These are phyloP conservation scores for Prunus armeniaca DNA, from an alignment of 306 rosid species.

Conservation along the genomic window DNA sequence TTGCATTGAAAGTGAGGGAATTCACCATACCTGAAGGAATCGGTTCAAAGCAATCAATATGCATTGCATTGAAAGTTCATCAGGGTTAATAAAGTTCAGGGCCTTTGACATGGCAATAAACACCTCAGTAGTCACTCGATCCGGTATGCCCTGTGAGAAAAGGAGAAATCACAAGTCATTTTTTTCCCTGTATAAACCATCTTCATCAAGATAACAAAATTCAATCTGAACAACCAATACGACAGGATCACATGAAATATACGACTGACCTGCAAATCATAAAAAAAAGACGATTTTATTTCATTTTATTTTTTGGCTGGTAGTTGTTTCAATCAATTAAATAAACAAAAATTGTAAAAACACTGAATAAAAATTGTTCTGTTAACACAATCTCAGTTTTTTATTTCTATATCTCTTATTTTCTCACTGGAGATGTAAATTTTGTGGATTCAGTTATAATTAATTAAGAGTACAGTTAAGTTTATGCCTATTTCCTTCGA, in stretches of 20 bases:
- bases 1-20: constrained; percentile 15
- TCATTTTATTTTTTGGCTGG: neutral
- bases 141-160: constrained; percentile 74
- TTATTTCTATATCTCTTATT: neutral
- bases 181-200: constrained; percentile 2
- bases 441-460: neutral
- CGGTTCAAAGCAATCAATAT: constrained; percentile 94
- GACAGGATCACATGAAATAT: neutral
- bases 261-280: neutral
- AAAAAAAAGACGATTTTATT: neutral
- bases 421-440: neutral
- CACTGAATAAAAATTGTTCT: neutral
- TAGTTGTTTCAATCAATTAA: neutral
- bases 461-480: neutral
- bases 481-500: neutral
- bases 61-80: constrained; percentile 99
- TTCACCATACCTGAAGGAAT: constrained; percentile 79
- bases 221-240: neutral
- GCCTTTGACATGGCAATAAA: constrained; percentile 99
- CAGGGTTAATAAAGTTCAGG: constrained; percentile 93
- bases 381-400: neutral
- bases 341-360: neutral
- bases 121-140: constrained; percentile 93
- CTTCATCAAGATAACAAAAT: neutral
- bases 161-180: constrained; percentile 23